Percentiles rank a stretch among this genome's conserved stretches.
Conservation (phyloP, 495 filamentous ascomycete genomes). For the Penicillium simplicissimum region DNA sequence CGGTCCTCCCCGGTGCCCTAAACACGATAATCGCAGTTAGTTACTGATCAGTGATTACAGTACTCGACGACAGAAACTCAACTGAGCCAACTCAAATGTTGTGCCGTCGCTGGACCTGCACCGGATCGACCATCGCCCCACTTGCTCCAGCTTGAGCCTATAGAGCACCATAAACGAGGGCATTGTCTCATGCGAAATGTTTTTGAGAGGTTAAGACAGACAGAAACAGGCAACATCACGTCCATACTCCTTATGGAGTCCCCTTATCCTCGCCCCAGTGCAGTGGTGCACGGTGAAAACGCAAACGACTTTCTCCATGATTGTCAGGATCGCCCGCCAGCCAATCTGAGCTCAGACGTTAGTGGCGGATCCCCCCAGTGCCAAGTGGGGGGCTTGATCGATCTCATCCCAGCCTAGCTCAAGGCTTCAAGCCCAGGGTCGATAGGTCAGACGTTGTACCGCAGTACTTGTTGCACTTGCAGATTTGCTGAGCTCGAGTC, state of each 20-base stretch:
- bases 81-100: neutral
- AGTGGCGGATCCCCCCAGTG: conserved; percentile 6
- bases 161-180: neutral
- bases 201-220: conserved; percentile 6
- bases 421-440: neutral
- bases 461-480: neutral
- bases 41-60: too few relatives aligned
- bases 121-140: conserved; percentile 7
- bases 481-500: neutral
- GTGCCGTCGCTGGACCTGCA: neutral
- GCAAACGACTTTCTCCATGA: neutral
- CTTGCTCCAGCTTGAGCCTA: neutral
- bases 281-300: neutral
- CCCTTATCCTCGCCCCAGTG: neutral
- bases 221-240: neutral
- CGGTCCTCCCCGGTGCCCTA: neutral
- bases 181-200: neutral
- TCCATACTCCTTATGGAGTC: neutral
- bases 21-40: too few relatives aligned
- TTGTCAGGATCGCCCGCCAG: neutral
- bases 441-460: conserved; percentile 20
- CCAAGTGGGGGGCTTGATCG: conserved; percentile 13
- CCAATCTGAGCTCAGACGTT: conserved; percentile 15
- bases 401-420: conserved; percentile 4
- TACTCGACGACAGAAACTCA: too few relatives aligned